Base-by-base conservation (phyloP, 805 yeast species). In the Yarrowia divulgata region DNA sequence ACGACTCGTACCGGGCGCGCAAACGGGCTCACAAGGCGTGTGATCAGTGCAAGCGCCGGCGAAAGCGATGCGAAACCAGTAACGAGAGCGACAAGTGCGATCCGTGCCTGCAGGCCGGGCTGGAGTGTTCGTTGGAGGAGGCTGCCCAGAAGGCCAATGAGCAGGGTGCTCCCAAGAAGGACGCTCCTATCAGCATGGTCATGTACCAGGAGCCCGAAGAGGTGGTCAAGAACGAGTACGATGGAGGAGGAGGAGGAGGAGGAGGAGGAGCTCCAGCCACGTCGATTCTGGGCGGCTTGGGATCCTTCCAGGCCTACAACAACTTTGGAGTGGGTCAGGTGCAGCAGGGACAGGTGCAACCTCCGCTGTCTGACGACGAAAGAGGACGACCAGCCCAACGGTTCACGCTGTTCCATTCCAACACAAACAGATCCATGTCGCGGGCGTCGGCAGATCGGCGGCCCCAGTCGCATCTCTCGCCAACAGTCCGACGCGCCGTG, bases 11-110 rank as follows among this genome's bases (percentile, higher is more conserved):
- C 72, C 77, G 83, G 57, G 76, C 76, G 37, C 79, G 83, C n/a
- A 81, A 81, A 69, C 74, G 83, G 12, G 81, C 81, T 3, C 81
- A 79, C 74, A 77, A 78, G 71, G 82, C 83, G 55, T 81, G 83
- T 71, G 77, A 77, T 62, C 80, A 77, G 70, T 81, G 83, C 73
- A 77, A 81, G 63, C 75, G 78, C 8, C 74, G 80, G 35, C 73
- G 83, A 43, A 75, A 75, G 66, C 76, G 79, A 3, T 77, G 79
- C 68, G 78, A 74, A 54, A 73, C 76, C 52, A 77, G 78, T 14
- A 54, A 70, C 48, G 73, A 71, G 9, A 70, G 70, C 40, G 75
- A 72, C 39, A 72, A 76, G 23, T 78, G 80, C 43, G 78, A 76
- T 58, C 80, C 80, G 16, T 77, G 80, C 50, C 72, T 69, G 68